Evolutionary conservation across 1,284 basidiomycete species (phyloP), one percentile per base, ranked within the genome.

Genomic region (Papiliotrema fonsecae): DNA sequence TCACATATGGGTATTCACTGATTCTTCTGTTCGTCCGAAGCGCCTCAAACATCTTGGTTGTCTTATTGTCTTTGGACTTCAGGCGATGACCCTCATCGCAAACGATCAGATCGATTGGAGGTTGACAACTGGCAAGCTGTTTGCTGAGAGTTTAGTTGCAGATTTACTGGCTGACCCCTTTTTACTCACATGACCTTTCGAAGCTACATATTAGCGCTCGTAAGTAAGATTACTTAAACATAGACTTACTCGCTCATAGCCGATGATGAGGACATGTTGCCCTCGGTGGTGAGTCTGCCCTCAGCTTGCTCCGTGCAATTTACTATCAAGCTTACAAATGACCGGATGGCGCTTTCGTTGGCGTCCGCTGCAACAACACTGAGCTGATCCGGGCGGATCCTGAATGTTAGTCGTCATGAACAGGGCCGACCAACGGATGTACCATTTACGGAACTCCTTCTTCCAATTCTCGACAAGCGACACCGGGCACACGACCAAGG

Each of bases 81-180:
- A 99, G 78, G 24, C 94, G 81, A 71, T 99, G 96, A 1, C 93
- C 91, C 79, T 99, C 96, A 65, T 99, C 96, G 62, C 94, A 97
- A 26, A 99, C 81, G 53, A 99, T 86, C 1, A 99, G 76, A 6
- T 88, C 96, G 57, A 99, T 88, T 1, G 87, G 85, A 10, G 92
- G 92, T 44, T 72, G 63, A 34, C 72, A 72, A 4, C 60, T 65
- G 19, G 69, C 65, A 36, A 78, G 56, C 18, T 66, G 51, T 40
- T 75, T 72, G 42, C 76, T 75, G 24, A n/a, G 13, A 21, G 2
- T 42, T 62, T 46, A 59, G 54, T 28, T 1, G 4, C 38, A 18
- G 10, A 6, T 10, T 18, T 26, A 16, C 2, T 13, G 31, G 14
- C 14, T 18, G 19, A 11, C 22, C 25, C n/a, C 7, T 6, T 22